Evolutionary conservation across 2,329 filamentous ascomycete genomes (phyloP).

Genomic region (Penicillium vulpinum): DNA sequence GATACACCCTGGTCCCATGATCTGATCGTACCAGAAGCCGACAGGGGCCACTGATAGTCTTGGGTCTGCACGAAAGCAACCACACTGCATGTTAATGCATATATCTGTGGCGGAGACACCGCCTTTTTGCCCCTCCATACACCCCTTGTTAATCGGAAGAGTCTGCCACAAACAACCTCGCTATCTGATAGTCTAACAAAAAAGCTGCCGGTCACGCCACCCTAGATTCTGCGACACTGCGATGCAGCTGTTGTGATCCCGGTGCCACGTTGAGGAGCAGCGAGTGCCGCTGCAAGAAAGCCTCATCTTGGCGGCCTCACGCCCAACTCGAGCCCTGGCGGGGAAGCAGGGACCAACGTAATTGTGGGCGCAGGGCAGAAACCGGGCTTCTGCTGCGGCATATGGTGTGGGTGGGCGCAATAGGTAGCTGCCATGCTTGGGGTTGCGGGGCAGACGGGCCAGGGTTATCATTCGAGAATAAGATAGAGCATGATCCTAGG

Average conservation of each 20-base stretch:
- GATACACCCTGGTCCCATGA: constrained; percentile 1
- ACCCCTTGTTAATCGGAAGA: neutral
- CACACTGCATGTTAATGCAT: constrained; percentile 19
- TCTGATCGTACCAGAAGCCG: constrained; percentile 5
- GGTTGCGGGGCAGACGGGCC: constrained; percentile 7
- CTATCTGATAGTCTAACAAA: neutral
- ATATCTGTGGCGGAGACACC: constrained; percentile 23
- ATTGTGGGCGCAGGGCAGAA: constrained; percentile 7
- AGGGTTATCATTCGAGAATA: constrained; percentile 15
- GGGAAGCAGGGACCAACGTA: constrained; percentile 5
- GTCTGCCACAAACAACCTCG: constrained; percentile 2
- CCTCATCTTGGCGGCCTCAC: constrained; percentile 16
- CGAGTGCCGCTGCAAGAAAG: constrained; percentile 8
- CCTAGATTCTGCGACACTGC: neutral
- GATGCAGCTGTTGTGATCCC: constrained; percentile 17
- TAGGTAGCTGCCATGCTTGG: constrained; percentile 2
- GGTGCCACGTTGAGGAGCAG: constrained; percentile 18
- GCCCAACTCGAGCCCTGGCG: constrained; percentile 7
- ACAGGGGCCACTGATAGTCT: constrained; percentile 19
- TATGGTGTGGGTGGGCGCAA: neutral
- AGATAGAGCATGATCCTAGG: neutral
- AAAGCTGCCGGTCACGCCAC: constrained; percentile 13
- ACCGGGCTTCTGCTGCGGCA: neutral
- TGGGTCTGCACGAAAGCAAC: constrained; percentile 20
- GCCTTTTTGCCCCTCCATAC: constrained; percentile 20